phyloP scores from a whole-genome alignment of 257 asterid species.

The Solanum chiquidenum region DNA sequence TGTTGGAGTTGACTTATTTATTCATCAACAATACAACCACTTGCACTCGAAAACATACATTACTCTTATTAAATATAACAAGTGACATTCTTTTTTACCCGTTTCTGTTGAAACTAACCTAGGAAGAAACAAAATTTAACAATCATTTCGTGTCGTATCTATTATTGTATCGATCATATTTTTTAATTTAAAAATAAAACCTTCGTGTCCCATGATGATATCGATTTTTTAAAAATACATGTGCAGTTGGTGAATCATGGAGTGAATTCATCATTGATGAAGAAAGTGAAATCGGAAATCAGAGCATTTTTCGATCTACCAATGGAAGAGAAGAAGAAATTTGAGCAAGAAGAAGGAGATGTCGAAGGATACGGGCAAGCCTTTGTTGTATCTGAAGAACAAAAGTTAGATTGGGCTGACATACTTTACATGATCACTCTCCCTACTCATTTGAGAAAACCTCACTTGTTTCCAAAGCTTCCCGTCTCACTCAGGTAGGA shows the following conservation, averaged over 20 bases:
- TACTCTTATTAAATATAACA: too few species aligned
- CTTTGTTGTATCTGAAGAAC: conserved; percentile 52
- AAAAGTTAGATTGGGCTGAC: conserved; percentile 69
- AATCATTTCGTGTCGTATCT: too few species aligned
- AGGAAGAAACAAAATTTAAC: too few species aligned
- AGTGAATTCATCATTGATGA: conserved; percentile 20
- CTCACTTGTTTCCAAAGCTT: neutral
- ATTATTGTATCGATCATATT: too few species aligned
- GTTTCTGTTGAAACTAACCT: too few species aligned
- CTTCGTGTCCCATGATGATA: neutral
- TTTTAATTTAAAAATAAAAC: too few species aligned
- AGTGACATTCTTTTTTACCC: too few species aligned
- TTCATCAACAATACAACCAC: too few species aligned
- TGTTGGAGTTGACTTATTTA: too few species aligned
- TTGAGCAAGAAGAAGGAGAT: conserved; percentile 18
- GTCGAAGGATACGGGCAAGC: conserved; percentile 53
- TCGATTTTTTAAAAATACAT: neutral
- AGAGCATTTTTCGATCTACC: conserved; percentile 38
- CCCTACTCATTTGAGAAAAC: conserved; percentile 12
- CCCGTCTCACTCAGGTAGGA: neutral
- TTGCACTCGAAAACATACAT: too few species aligned
- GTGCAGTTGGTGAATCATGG: conserved; percentile 50
- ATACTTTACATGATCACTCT: conserved; percentile 14
- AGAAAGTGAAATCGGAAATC: neutral
- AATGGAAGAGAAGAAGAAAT: conserved; percentile 42